Evolutionary conservation across 441 rosid species (phyloP).

Genomic region (Omphalea diandra): DNA sequence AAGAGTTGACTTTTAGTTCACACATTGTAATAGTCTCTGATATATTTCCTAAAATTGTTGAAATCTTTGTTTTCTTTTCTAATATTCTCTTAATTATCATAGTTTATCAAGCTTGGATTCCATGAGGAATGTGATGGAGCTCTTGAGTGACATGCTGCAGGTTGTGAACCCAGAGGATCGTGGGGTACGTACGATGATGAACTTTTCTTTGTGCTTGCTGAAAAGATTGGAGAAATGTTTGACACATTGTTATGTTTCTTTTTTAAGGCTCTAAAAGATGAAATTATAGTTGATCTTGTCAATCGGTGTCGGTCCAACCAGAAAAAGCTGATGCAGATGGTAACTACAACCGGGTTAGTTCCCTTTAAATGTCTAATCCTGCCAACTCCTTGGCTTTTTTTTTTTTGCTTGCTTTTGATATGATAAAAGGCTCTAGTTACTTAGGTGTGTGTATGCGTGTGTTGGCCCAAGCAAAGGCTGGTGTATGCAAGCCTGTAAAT

Average conservation of each 20-base stretch:
- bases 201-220: not conserved
- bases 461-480: no score
- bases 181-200: constrained; percentile 40
- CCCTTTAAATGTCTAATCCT: constrained; percentile 14
- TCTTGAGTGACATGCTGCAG: constrained; percentile 88
- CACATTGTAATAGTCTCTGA: not conserved
- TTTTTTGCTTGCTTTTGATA: constrained; percentile 9
- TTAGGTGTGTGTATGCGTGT: not conserved
- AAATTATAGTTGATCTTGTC: constrained; percentile 86
- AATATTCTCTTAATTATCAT: constrained; percentile 26
- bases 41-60: constrained; percentile 1
- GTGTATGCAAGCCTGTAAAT: not conserved
- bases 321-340: constrained; percentile 93
- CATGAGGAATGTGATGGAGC: constrained; percentile 82
- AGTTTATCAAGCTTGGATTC: constrained; percentile 84
- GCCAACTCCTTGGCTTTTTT: not conserved
- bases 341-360: constrained; percentile 83
- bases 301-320: constrained; percentile 79
- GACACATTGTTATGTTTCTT: constrained; percentile 17
- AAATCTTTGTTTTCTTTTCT: constrained; percentile 7
- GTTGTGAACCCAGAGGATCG: constrained; percentile 76
- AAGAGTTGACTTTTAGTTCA: constrained; percentile 21
- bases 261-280: constrained; percentile 96
- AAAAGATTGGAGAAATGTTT: not conserved
- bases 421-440: not conserved